Evolutionary conservation across 768 basidiomycete species (phyloP), one percentile per base, ranked within the genome.

Genomic region (Phylloporus scabripes): DNA sequence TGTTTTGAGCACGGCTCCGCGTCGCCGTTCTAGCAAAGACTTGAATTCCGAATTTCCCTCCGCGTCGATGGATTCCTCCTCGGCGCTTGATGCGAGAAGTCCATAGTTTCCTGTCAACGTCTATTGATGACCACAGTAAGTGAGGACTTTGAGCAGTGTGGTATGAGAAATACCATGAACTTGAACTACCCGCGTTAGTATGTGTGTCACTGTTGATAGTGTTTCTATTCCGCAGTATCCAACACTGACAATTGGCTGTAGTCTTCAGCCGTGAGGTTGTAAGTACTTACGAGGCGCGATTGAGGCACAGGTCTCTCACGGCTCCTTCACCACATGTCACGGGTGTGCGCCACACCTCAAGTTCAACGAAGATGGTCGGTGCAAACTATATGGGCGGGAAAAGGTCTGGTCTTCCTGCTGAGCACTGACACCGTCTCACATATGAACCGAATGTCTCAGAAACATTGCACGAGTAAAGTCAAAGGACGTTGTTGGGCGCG

Each of bases 371-470:
- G 42, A 83, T 85, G 83, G 67, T 69, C 18, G 84, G 85, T 6
- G 85, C 83, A 26, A 87, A 87, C 57, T 87, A 86, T 53, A 86
- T 84, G 83, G 85, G 85, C 20, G 85, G 85, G 11, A 83, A 78
- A 68, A 74, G 81, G 84, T 82, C 42, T 31, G 64, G 17, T 45
- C 48, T 14, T 36, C 20, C 20, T 33, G 29, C 32, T 26, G 37
- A 26, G 12, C 20, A 9, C 21, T 47, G 7, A n/a, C 11, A n/a
- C 20, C 1, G 9, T 38, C 46, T 46, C 47, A 41, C 37, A 44
- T 17, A 23, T 31, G 23, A 31, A 42, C 18, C 17, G n/a, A 28
- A 43, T 15, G 40, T 36, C 9, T 33, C 48, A 87, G 85, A 57
- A 86, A 79, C 58, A 71, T 73, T 1, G 79, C 77, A 17, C 80